Conservation (phyloP, 805 yeast genomes). For the Candida maltosa region DNA sequence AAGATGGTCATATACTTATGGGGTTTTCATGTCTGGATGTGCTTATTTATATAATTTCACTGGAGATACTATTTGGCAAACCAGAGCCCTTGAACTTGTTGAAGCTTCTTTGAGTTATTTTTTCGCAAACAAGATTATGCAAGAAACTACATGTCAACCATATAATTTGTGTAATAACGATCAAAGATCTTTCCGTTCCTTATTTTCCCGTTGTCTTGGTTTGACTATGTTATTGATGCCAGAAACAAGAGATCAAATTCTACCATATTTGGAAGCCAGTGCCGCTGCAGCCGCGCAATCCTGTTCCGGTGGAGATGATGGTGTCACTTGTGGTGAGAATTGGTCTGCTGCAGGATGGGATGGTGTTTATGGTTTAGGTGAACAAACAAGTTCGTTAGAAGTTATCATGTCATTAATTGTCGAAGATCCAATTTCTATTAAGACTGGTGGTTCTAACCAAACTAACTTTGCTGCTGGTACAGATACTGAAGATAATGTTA, state of each 20-base stretch:
- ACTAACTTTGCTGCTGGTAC: slow-evolving; percentile 35
- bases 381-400: slow-evolving; percentile 78
- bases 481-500: slow-evolving; percentile 33
- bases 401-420: slow-evolving; percentile 41
- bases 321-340: slow-evolving; percentile 78
- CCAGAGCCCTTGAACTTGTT: slow-evolving; percentile 33
- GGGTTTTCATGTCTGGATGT: slow-evolving; percentile 61
- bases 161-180: slow-evolving; percentile 61
- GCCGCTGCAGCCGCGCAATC: slow-evolving; percentile 74
- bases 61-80: slow-evolving; percentile 41
- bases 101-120: slow-evolving; percentile 38
- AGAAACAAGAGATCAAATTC: slow-evolving; percentile 38
- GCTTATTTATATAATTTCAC: slow-evolving; percentile 70
- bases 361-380: slow-evolving; percentile 72
- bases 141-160: slow-evolving; percentile 59
- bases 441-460: slow-evolving; percentile 34
- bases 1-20: slow-evolving; percentile 73
- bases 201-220: slow-evolving; percentile 62
- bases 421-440: slow-evolving; percentile 28
- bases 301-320: slow-evolving; percentile 83
- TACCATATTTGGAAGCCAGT: slow-evolving; percentile 40
- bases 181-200: slow-evolving; percentile 73
- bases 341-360: slow-evolving; percentile 69
- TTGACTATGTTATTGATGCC: slow-evolving; percentile 56
- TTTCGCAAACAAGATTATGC: slow-evolving; percentile 49